These are phyloP conservation scores for Wickerhamiella occidentalis DNA, from an alignment of 805 yeast species.

Conservation along the genomic window DNA sequence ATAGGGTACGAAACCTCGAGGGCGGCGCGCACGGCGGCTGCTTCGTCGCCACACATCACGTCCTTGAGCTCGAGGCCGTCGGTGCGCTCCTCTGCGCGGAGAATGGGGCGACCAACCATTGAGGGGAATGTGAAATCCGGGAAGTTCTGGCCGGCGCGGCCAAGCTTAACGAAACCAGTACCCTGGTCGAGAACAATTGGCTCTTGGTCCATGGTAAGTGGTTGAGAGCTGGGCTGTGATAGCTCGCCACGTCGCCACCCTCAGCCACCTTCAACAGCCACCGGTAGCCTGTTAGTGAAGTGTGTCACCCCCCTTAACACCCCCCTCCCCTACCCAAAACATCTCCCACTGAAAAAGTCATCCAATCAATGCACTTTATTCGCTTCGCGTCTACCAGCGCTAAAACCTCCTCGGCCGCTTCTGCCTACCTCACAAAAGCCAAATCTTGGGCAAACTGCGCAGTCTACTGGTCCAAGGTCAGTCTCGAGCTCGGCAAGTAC, in stretches of 20 bases:
- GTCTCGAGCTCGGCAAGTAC: constrained; percentile 53
- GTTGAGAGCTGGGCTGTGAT: neutral
- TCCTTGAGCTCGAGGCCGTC: constrained; percentile 74
- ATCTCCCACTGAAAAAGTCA: neutral
- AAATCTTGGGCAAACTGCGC: constrained; percentile 38
- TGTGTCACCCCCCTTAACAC: no score
- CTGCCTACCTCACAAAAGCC: constrained; percentile 31
- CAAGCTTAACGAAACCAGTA: constrained; percentile 95
- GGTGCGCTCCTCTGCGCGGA: constrained; percentile 88
- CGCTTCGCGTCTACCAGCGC: constrained; percentile 22
- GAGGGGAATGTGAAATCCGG: constrained; percentile 97
- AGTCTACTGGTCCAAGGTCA: constrained; percentile 66
- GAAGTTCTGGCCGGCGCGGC: constrained; percentile 92
- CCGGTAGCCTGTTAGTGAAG: no score
- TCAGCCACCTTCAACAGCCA: no score
- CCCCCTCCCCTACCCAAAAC: neutral
- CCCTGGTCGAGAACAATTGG: constrained; percentile 86
- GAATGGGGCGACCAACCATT: constrained; percentile 91
- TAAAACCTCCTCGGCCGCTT: constrained; percentile 19
- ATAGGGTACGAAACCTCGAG: constrained; percentile 92
- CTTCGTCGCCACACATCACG: constrained; percentile 96
- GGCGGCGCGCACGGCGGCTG: constrained; percentile 77
- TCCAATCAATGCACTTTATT: constrained; percentile 11
- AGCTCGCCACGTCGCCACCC: no score
- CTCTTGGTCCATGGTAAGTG: constrained; percentile 14